Evolutionary conservation across 2,329 filamentous ascomycete species (phyloP).

Genomic region (Fonsecaea pedrosoi): DNA sequence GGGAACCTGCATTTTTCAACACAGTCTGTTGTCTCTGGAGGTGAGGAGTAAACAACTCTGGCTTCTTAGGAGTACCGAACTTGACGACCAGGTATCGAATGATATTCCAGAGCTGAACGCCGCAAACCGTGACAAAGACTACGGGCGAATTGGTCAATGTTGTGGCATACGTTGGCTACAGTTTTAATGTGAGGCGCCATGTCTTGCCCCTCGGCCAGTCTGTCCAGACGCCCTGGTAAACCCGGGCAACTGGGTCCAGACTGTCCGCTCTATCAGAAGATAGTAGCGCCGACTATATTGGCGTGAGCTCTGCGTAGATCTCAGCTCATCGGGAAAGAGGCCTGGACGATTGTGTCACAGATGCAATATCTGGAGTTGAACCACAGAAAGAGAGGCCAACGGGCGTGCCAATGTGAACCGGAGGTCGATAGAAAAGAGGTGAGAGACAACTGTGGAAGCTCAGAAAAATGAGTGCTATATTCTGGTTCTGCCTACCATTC

Average conservation of each 20-base stretch:
- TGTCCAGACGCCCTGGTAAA: slow-evolving; percentile 34
- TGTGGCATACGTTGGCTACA: slow-evolving; percentile 28
- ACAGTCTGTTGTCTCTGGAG: slow-evolving; percentile 29
- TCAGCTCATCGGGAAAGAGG: background rate
- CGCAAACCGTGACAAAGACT: slow-evolving; percentile 31
- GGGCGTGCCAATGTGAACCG: background rate
- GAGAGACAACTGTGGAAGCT: background rate
- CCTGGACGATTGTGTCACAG: background rate
- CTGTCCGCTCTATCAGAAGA: slow-evolving; percentile 19
- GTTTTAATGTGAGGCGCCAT: slow-evolving; percentile 35
- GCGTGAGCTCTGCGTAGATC: background rate
- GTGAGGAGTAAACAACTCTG: slow-evolving; percentile 1
- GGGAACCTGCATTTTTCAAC: slow-evolving; percentile 28
- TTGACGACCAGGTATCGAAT: slow-evolving; percentile 31
- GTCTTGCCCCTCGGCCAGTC: slow-evolving; percentile 31
- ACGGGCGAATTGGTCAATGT: slow-evolving; percentile 35
- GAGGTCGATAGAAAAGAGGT: background rate
- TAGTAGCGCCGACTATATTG: background rate
- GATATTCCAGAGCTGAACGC: slow-evolving; percentile 34
- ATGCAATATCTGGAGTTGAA: background rate
- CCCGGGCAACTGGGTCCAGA: slow-evolving; percentile 12
- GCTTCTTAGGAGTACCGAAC: slow-evolving; percentile 4
- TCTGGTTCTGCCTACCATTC: background rate
- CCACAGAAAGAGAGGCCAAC: background rate
- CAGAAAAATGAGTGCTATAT: background rate